Percentiles rank a stretch among this genome's conserved stretches.
Evolutionary conservation across 108 stramenopile species (phyloP).

Genomic region (Pseudonitzschia delicatissima): DNA sequence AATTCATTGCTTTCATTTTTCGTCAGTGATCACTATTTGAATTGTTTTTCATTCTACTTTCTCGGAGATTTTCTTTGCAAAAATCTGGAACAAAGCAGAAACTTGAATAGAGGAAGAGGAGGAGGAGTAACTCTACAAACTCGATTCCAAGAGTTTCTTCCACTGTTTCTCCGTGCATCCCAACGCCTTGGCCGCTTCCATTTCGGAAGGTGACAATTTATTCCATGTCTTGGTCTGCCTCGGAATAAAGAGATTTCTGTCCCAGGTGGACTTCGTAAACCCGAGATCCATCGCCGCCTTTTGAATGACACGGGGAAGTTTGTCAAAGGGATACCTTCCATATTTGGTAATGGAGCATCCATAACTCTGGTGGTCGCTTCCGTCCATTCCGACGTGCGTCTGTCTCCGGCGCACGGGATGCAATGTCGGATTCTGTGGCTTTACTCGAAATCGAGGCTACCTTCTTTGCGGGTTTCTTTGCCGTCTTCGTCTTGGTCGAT

Average conservation of each 20-base stretch:
- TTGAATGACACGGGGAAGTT: slow-evolving; percentile 33
- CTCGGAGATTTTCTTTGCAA: too few relatives aligned
- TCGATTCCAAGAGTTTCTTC: neutral
- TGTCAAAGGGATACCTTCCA: slow-evolving; percentile 12
- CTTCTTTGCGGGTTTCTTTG: slow-evolving; percentile 9
- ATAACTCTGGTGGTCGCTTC: neutral
- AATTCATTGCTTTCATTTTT: too few relatives aligned
- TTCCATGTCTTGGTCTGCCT: slow-evolving; percentile 26
- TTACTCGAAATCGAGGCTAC: slow-evolving; percentile 34
- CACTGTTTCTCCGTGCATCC: slow-evolving; percentile 11
- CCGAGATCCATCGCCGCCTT: slow-evolving; percentile 28
- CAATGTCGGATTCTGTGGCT: slow-evolving; percentile 18
- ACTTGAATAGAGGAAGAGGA: too few relatives aligned
- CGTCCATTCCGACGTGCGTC: neutral
- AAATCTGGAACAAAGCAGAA: too few relatives aligned
- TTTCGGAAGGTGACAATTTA: slow-evolving; percentile 33
- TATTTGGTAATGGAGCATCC: neutral
- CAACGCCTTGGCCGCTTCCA: slow-evolving; percentile 28
- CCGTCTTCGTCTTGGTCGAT: slow-evolving; percentile 2
- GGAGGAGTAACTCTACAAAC: too few relatives aligned
- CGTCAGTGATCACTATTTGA: too few relatives aligned
- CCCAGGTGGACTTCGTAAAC: slow-evolving; percentile 16
- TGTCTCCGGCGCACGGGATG: slow-evolving; percentile 37
- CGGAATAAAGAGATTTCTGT: neutral
- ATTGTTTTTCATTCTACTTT: too few relatives aligned